Base-by-base conservation (phyloP, 1,139 yeast species). In the Suhomyces bolitotheri region DNA sequence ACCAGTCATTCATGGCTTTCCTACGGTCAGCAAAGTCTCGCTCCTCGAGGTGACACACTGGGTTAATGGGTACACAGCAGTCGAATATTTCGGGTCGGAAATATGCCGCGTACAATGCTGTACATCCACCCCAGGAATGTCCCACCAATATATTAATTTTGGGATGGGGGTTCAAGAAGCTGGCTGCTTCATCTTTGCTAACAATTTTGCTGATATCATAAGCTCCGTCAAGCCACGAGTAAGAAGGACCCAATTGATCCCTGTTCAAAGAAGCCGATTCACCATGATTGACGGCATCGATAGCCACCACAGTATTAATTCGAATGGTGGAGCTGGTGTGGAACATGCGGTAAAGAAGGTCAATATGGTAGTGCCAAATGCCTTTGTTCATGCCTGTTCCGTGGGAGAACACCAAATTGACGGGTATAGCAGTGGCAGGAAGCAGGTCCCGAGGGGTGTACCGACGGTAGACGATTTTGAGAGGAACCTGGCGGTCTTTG, bases 331-430 rank as follows among this genome's bases (percentile, higher is more conserved):
- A n/a, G 24, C 60, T 35, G 31, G 60, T 61, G 17, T 10, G 8
- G 26, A 31, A 36, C 29, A 24, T 17, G n/a, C 14, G 23, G 27
- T 28, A 38, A 20, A 39, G 35, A 23, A 23, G 27, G 20, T 39
- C 41, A 13, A 42, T 38, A 22, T 36, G 42, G 16, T 30, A 27
- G 31, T 41, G 44, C 45, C 45, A 44, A 5, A 40, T 15, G 12
- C 38, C 46, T 27, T 44, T 44, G 39, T 41, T 41, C 47, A 44
- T 44, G 3, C 47, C 47, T 4, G 36, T 40, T 6, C 47, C 47
- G 24, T 44, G 45, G 23, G 29, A 22, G 22, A 41, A 41, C 12
- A 41, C 39, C 15, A 39, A 15, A 17, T 41, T 41, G 16, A 40
- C 26, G 2, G 28, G 31, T 8, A 25, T n/a, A 9, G 38, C 31